These are phyloP conservation scores for Funneliformis caledonium DNA, from an alignment of 371 early-diverging fungal genomes.

Conservation along the genomic window DNA sequence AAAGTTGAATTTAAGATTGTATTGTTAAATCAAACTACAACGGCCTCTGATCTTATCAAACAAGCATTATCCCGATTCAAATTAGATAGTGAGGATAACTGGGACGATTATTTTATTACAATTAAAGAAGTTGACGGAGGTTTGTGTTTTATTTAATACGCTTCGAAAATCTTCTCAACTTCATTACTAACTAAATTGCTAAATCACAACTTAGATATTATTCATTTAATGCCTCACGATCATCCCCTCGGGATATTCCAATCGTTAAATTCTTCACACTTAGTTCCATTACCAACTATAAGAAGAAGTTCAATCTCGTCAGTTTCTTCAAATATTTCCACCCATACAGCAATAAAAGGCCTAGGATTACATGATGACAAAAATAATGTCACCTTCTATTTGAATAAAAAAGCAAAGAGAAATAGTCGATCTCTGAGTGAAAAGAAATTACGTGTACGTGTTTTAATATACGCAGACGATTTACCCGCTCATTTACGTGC, in stretches of 20 bases:
- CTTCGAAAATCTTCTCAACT: no score
- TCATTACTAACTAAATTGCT: not conserved
- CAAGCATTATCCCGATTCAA: slow-evolving; percentile 41
- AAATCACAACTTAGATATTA: not conserved
- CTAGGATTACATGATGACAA: slow-evolving; percentile 4
- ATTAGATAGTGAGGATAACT: slow-evolving; percentile 36
- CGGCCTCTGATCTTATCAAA: slow-evolving; percentile 12
- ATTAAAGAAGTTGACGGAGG: slow-evolving; percentile 33
- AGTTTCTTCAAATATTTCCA: slow-evolving; percentile 29
- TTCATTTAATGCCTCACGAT: slow-evolving; percentile 34
- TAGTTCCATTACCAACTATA: slow-evolving; percentile 29
- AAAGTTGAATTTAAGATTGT: slow-evolving; percentile 23
- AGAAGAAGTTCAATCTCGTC: slow-evolving; percentile 30
- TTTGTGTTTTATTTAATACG: not conserved
- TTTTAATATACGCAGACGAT: slow-evolving; percentile 31
- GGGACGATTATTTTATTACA: slow-evolving; percentile 39
- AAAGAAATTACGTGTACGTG: slow-evolving; percentile 19
- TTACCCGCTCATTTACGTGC: slow-evolving; percentile 9
- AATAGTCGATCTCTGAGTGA: not conserved
- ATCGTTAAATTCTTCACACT: slow-evolving; percentile 10
- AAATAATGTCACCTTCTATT: slow-evolving; percentile 28
- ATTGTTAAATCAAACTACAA: slow-evolving; percentile 30
- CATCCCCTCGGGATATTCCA: slow-evolving; percentile 33
- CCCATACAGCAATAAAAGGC: slow-evolving; percentile 1
- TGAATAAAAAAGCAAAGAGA: slow-evolving; percentile 12